Base-by-base conservation (phyloP, 495 filamentous ascomycete species). In the Daldinia vernicosa region DNA sequence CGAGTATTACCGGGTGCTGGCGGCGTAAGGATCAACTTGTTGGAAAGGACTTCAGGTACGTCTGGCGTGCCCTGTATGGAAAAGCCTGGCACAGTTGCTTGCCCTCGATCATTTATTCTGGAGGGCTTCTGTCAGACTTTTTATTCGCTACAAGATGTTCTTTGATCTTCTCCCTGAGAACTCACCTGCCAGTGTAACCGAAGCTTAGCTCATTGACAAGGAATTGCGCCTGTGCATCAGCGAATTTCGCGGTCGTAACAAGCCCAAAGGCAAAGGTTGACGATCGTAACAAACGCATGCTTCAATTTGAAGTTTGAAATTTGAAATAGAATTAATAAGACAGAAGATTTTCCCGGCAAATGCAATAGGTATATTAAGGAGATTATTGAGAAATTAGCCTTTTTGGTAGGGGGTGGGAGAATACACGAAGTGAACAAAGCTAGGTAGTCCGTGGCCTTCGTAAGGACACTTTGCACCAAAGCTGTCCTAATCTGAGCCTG, bases 21-120 rank as follows among this genome's bases (percentile, higher is more conserved):
- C 1, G 96, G 95, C 8, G 96, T 99, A 53, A 99, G 84, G 75
- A 99, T 92, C 60, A 98, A 65, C 77, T 94, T 93, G 82, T 98
- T 93, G 51, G 93, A 96, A 67, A 98, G 87, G 71, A 97, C 76
- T 72, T 92, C 84, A 58, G 95, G 91, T 6, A 81, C 76, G 74
- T 89, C 84, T 61, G 91, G 91, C 40, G 89, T 88, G 75, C 94
- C 93, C 55, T 86, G 86, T 40, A 94, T 80, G 60, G 85, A 80
- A 84, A 90, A 97, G 62, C 83, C 77, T 59, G 82, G 82, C 8
- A 84, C 63, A 53, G 58, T 62, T 58, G 72, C 24, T 67, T 67
- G 59, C 70, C 82, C 65, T 77, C 79, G 67, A 75, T 80, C 75
- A 51, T 77, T 79, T 80, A 85, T 81, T 70, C 83, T 69, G 57